Evolutionary conservation across 2,329 filamentous ascomycete species (phyloP), one percentile per base, ranked within the genome.

Genomic region (Emergomyces africanus): DNA sequence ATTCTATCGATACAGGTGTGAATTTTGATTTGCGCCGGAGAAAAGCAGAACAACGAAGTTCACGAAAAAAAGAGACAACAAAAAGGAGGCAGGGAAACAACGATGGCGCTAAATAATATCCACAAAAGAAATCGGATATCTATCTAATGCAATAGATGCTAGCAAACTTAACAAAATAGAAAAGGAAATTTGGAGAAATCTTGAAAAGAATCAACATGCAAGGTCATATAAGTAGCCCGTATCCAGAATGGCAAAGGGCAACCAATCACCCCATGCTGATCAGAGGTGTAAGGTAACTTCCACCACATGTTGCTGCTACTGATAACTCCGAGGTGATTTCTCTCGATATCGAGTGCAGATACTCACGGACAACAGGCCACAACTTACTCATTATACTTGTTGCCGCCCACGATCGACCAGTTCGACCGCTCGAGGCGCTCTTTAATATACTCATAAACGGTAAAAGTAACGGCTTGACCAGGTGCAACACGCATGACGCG

Each of bases 401-500:
- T 82, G 54, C 82, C 84, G 20, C 79, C 77, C 53, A 87, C 74
- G 44, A 83, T 76, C 20, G 82, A 71, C 62, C 83, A 81, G 57
- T 77, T 80, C 68, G 82, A 86, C 69, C 75, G 78, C 76, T 91
- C 88, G 64, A 91, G 75, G 74, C 83, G 85, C 61, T 85, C 82
- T 76, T 85, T 89, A 61, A 91, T 75, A 71, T 72, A 90, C 73
- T 91, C 88, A 72, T 91, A 91, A 65, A 91, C 87, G 1, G 74
- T 86, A 66, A 87, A 87, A 2, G 84, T 87, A 50, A 87, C 84
- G 20, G 85, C 94, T 79, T 99, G 94, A 53, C 94, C 94, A 8
- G 94, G 94, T 30, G 94, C 94, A 58, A 99, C 94, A 69, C 94
- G 85, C 90, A 97, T 97, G 66, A 99, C 88, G 67, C 94, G 84